Evolutionary conservation across 1,284 basidiomycete species (phyloP).

Genomic region (Ganoderma leucocontextum): DNA sequence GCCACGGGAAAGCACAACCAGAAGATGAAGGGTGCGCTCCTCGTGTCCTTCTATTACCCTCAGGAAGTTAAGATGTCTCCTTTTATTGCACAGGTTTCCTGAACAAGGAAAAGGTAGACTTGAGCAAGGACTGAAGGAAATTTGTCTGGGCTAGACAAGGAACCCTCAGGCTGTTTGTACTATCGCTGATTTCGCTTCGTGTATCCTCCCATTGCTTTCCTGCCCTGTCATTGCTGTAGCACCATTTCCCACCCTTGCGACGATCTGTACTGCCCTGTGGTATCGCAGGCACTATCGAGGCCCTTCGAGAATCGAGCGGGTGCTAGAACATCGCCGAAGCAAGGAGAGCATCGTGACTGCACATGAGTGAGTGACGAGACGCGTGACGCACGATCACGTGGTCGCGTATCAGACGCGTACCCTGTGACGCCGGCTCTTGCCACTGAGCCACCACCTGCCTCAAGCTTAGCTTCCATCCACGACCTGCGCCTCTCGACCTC

Average conservation of each 20-base stretch:
- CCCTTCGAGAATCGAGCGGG: background rate
- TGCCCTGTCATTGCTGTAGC: background rate
- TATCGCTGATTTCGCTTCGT: conserved; percentile 6
- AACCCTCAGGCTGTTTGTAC: conserved; percentile 7
- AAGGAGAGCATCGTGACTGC: background rate
- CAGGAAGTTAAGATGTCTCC: too few species aligned
- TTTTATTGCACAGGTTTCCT: conserved; percentile 45
- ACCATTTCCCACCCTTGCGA: background rate
- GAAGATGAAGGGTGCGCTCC: conserved; percentile 72
- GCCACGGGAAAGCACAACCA: conserved; percentile 69
- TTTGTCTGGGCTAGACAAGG: background rate
- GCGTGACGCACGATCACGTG: conserved; percentile 22
- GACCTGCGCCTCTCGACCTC: background rate
- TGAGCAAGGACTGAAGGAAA: conserved; percentile 21
- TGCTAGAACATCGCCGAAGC: background rate
- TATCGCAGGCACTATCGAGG: background rate
- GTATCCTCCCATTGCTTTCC: background rate
- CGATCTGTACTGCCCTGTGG: background rate
- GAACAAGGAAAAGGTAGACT: conserved; percentile 46
- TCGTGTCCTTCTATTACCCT: background rate
- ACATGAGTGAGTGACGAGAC: conserved; percentile 10
- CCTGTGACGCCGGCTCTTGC: background rate
- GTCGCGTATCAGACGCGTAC: conserved; percentile 18
- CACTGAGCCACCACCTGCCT: background rate
- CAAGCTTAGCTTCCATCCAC: background rate